Base-by-base conservation (phyloP, 1,284 basidiomycete genomes). In the Irpex sp. region DNA sequence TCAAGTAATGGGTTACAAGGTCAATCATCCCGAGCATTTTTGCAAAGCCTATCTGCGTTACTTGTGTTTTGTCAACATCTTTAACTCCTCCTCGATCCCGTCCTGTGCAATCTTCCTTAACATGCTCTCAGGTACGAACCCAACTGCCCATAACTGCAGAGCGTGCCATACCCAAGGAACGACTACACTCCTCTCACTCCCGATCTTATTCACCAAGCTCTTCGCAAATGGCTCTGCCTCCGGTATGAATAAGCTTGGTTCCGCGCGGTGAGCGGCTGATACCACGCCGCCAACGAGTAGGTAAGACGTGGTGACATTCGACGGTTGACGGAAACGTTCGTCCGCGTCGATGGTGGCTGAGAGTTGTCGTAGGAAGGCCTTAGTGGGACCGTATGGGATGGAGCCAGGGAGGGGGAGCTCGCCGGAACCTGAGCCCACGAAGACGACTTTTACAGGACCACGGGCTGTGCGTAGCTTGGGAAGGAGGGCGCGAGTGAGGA, bases 111-210 rank as follows among this genome's bases (percentile, higher is more conserved):
- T 33, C 28, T 33, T 33, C 28, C 28, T 33, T 33, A 33, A 33
- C 28, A 33, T 6, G 28, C 28, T 33, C 28, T 58, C 49, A 16
- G 60, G 58, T 5, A 62, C 14, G 5, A 62, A 18, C 12, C 51
- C 33, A 8, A 58, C 39, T 16, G 39, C 21, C 33, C 49, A 58
- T n/a, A 48, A 16, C 58, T 65, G 64, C 6, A 65, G 8, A 4
- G 52, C 57, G 45, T 65, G 64, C 18, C 28, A 42, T 48, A 47
- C 39, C 48, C 61, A 65, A 21, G 64, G 62, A 3, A 58, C 49
- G 45, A 63, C 35, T n/a, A 45, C 19, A 14, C 61, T 53, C 28
- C 45, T 16, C 12, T 58, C 62, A 60, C 60, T 62, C 18, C 64
- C 64, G 23, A 65, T 36, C 18, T 36, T 56, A 14, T 55, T 54